Evolutionary conservation across 2,329 filamentous ascomycete species (phyloP), one percentile per base, ranked within the genome.

Genomic region (Sporothrix humicola): DNA sequence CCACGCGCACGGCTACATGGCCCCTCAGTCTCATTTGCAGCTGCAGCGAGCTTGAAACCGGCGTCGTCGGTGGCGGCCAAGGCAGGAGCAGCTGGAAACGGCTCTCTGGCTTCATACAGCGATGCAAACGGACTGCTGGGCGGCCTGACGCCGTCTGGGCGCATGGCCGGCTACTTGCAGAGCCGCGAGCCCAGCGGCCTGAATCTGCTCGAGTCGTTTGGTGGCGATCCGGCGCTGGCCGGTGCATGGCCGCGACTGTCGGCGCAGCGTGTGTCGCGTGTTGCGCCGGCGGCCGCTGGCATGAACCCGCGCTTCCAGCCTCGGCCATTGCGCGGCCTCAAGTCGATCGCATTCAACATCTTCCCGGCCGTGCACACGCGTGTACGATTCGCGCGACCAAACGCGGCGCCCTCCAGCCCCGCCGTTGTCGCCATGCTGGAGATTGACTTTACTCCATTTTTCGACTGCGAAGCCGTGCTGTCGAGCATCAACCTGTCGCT

Each of bases 201-300:
- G 75, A 96, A 95, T 80, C 84, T 95, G n/a, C 87, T 96, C 15
- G 91, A 93, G 79, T 87, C 93, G 2, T 92, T 95, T 75, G 86
- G 87, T 71, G 85, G 85, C 75, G 92, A 94, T 78, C 88, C 90
- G 26, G 87, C 86, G 37, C 83, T 94, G 20, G 84, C 83, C 17
- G 89, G 90, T 50, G 83, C 89, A 37, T 86, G 86, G 76, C 91
- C 93, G 65, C 88, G 88, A 44, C 84, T 96, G 1, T 94, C 92
- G 10, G 92, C 93, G 5, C 85, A 92, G 74, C 87, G 92, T 66
- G 92, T 95, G 48, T 93, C 91, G 58, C 89, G 91, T 75, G 91
- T 95, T 4, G 89, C 91, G 7, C 93, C 92, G 5, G 86, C 72
- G 89, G 58, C 89, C 90, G 2, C 87, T 89, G 68, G 84, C 85